Evolutionary conservation across 1,284 basidiomycete species (phyloP).

Genomic region (Xerocomus minutiporus): DNA sequence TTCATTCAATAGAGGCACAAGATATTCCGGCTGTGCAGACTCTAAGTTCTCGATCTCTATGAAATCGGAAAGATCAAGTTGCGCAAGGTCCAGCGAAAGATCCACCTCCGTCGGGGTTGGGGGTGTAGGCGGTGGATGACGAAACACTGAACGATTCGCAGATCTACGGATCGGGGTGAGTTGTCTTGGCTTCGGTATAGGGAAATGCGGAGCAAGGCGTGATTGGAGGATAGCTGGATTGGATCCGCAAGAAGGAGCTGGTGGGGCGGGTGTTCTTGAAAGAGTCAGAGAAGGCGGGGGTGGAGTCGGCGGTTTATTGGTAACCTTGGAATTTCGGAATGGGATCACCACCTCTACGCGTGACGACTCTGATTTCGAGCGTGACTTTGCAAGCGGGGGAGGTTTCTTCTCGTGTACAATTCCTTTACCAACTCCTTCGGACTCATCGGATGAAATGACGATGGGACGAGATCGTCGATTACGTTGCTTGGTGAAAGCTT

Average conservation of each 20-base stretch:
- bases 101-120: constrained; percentile 47
- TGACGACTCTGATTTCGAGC: constrained; percentile 14
- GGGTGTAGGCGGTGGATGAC: constrained; percentile 42
- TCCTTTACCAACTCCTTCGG: constrained; percentile 28
- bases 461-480: constrained; percentile 26
- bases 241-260: constrained; percentile 2
- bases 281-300: constrained; percentile 2
- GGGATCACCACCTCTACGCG: constrained; percentile 40
- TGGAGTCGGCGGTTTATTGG: constrained; percentile 5
- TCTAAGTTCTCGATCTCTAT: constrained; percentile 12
- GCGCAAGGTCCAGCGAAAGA: constrained; percentile 52
- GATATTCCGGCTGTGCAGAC: constrained; percentile 41
- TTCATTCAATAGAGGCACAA: constrained; percentile 59
- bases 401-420: constrained; percentile 4
- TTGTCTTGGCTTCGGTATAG: constrained; percentile 44
- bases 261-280: constrained; percentile 3
- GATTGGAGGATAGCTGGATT: constrained; percentile 2
- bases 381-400: constrained; percentile 13
- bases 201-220: constrained; percentile 18
- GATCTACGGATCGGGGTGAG: constrained; percentile 63
- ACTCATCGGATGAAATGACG: constrained; percentile 43
- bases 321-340: constrained; percentile 9
- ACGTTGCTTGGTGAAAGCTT: constrained; percentile 14
- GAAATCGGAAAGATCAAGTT: constrained; percentile 40
- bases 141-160: constrained; percentile 38